Percentiles rank a stretch among this genome's conserved stretches.
These are phyloP conservation scores for Sphaceloma murrayae DNA, from an alignment of 2,329 filamentous ascomycete species.

Conservation along the genomic window DNA sequence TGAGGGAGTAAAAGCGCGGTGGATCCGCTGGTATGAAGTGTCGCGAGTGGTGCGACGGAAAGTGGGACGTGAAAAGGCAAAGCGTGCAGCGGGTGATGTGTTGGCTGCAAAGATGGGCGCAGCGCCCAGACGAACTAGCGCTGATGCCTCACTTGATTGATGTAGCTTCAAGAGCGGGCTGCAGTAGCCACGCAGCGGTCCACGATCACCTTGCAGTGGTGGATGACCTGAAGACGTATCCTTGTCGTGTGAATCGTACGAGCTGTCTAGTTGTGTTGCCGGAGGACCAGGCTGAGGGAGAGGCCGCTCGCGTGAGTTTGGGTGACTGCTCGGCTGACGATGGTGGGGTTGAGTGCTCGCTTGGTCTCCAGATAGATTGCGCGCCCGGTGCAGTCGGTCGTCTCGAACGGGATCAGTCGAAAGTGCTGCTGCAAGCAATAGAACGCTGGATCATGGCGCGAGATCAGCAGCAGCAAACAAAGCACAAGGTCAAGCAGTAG, in stretches of 20 bases:
- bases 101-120: conserved; percentile 13
- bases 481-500: neutral
- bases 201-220: neutral
- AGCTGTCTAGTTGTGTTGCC: neutral
- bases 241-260: conserved; percentile 1
- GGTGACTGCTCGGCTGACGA: conserved; percentile 8
- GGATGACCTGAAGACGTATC: neutral
- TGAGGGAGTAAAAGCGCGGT: neutral
- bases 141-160: conserved; percentile 11
- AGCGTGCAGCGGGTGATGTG: conserved; percentile 14
- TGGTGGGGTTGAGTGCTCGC: conserved; percentile 5
- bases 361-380: neutral
- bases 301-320: neutral
- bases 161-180: conserved; percentile 1
- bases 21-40: neutral
- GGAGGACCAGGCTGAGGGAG: neutral
- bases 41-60: neutral
- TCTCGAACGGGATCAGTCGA: conserved; percentile 9
- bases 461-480: neutral
- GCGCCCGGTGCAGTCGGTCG: neutral
- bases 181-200: conserved; percentile 1
- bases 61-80: conserved; percentile 13
- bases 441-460: conserved; percentile 1
- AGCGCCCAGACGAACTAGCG: conserved; percentile 10
- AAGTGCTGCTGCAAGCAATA: neutral